Evolutionary conservation across 768 basidiomycete species (phyloP), one percentile per base, ranked within the genome.

Genomic region (Lentinus tigrinus): DNA sequence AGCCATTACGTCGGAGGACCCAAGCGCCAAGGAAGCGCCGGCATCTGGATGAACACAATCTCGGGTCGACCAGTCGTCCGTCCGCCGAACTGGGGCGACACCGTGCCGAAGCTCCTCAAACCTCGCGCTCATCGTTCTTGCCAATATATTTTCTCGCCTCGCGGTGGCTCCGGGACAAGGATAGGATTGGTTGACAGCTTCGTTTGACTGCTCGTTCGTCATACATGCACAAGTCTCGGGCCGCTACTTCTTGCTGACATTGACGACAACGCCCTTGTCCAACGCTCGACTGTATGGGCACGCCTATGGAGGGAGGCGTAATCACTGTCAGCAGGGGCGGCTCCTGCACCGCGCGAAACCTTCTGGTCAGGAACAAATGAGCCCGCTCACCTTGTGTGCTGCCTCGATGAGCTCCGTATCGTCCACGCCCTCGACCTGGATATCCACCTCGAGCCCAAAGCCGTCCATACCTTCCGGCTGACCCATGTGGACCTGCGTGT

Each of bases 261-360:
- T 86, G 24, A 88, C 84, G 19, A 78, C 75, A 1, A 76, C 73
- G 5, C 86, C 86, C 63, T 84, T 75, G n/a, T 72, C 72, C 64
- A 87, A 69, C 2, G 85, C 84, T 50, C 87, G 83, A 50, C 85
- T 87, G 65, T 88, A 89, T 1, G 87, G 87, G 67, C 87, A 88
- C 42, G 80, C 76, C 87, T 89, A 39, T 49, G 42, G 31, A 23
- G 23, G 21, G 23, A n/a, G 28, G 26, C 2, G 48, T n/a, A 51
- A 57, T 52, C 56, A 47, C n/a, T n/a, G n/a, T 51, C 36, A 39
- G 51, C 28, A 9, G 31, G 1, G 27, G 19, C 26, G 46, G 31
- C 31, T 31, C n/a, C 31, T 31, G 31, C 31, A 11, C 31, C 31
- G 7, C 31, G 11, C 31, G 31, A 31, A 31, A 1, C 6, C 3